These are phyloP conservation scores for Amanita fuliginea DNA, from an alignment of 768 basidiomycete genomes.

Conservation along the genomic window DNA sequence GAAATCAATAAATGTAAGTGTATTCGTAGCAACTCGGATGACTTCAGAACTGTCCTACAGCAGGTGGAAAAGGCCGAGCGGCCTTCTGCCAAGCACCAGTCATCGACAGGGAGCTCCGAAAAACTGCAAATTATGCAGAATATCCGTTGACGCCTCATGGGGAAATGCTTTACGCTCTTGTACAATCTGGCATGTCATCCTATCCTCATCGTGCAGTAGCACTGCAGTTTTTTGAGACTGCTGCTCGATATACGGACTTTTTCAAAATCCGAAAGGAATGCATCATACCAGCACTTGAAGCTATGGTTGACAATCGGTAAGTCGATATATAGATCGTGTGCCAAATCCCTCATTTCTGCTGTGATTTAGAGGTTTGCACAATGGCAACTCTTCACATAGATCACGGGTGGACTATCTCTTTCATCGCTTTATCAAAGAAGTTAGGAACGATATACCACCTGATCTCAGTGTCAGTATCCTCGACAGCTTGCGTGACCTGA, in stretches of 20 bases:
- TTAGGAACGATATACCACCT: conserved; percentile 62
- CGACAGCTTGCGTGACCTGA: conserved; percentile 63
- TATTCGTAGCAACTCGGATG: neutral
- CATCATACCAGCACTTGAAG: conserved; percentile 78
- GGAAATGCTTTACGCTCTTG: conserved; percentile 76
- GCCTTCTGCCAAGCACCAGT: conserved; percentile 77
- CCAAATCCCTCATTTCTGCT: neutral
- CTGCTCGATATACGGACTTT: conserved; percentile 89
- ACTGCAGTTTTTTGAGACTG: conserved; percentile 89
- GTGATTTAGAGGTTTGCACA: conserved; percentile 74
- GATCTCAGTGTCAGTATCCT: conserved; percentile 65
- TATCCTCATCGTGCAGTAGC: conserved; percentile 80
- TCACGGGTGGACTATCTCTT: conserved; percentile 87
- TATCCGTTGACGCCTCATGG: conserved; percentile 86
- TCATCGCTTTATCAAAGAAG: conserved; percentile 82
- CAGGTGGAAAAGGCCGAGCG: conserved; percentile 68
- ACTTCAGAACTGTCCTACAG: conserved; percentile 20
- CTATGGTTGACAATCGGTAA: conserved; percentile 77
- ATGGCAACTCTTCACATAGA: conserved; percentile 53
- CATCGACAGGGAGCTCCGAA: conserved; percentile 57
- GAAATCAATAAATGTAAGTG: conserved; percentile 80
- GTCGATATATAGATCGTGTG: conserved; percentile 14
- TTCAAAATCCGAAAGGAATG: conserved; percentile 90
- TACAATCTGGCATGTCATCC: conserved; percentile 70
- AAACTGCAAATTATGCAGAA: conserved; percentile 58